These are phyloP conservation scores for Peronosclerospora sorghi DNA, from an alignment of 352 stramenopile genomes.

Conservation along the genomic window DNA sequence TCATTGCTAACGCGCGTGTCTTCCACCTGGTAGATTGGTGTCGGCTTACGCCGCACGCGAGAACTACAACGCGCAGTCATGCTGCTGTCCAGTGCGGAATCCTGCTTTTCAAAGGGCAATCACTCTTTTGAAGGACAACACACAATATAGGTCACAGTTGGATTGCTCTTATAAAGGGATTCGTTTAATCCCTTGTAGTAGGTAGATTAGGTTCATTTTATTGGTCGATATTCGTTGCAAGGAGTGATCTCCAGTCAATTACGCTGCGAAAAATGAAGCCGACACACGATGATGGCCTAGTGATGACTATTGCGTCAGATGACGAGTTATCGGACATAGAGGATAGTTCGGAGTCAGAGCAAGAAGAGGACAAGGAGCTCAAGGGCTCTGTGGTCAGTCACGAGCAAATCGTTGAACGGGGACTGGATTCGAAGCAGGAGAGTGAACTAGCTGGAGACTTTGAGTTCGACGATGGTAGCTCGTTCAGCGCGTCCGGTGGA, in stretches of 20 bases:
- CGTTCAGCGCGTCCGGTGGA: conserved; percentile 36
- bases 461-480: conserved; percentile 66
- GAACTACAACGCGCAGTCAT: conserved; percentile 47
- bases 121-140: conserved; percentile 7
- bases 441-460: conserved; percentile 71
- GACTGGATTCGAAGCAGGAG: conserved; percentile 32
- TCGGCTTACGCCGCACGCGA: conserved; percentile 53
- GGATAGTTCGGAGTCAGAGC: conserved; percentile 68
- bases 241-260: too few relatives aligned
- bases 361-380: conserved; percentile 23
- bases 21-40: conserved; percentile 59
- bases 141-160: neutral
- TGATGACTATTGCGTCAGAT: conserved; percentile 85
- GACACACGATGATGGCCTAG: conserved; percentile 51
- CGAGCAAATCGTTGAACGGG: conserved; percentile 37
- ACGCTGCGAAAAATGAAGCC: too few relatives aligned
- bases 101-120: conserved; percentile 6
- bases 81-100: conserved; percentile 14
- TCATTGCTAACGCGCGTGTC: conserved; percentile 24
- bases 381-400: conserved; percentile 64
- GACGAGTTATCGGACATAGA: conserved; percentile 68
- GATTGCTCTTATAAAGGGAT: conserved; percentile 14
- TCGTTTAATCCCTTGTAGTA: too few relatives aligned
- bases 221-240: too few relatives aligned
- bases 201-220: too few relatives aligned